Conservation (phyloP, 345 rosid species). For the Populus simonii region DNA sequence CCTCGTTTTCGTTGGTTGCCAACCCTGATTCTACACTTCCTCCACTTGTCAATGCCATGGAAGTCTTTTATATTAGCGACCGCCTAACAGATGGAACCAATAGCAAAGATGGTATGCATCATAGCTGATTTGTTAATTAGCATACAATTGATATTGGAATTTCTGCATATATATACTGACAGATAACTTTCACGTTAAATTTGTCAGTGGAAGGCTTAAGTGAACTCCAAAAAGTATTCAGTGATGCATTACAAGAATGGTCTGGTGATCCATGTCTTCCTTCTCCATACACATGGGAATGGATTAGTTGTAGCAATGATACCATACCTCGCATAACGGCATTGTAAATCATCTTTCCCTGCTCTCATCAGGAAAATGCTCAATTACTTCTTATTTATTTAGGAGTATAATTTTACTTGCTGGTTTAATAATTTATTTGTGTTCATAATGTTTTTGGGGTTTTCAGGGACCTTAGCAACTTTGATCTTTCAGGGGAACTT, state of each 20-base stretch:
- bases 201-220: conserved; percentile 34
- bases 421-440: neutral
- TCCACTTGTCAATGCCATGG: conserved; percentile 50
- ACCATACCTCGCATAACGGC: conserved; percentile 40
- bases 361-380: neutral
- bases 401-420: no score
- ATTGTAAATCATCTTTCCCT: conserved; percentile 26
- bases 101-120: conserved; percentile 30
- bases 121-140: neutral
- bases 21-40: conserved; percentile 39
- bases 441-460: neutral
- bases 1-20: conserved; percentile 32
- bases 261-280: conserved; percentile 56
- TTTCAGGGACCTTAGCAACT: conserved; percentile 37
- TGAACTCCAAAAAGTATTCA: conserved; percentile 14
- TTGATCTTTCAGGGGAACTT: conserved; percentile 34
- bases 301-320: conserved; percentile 38
- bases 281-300: conserved; percentile 42
- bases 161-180: neutral
- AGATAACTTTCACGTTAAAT: neutral
- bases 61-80: conserved; percentile 29
- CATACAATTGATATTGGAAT: neutral
- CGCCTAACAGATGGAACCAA: conserved; percentile 31
- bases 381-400: neutral
- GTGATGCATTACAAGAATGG: conserved; percentile 23